A percentile compares a stretch with the other conserved stretches of the same genome.
These are phyloP conservation scores for Aspergillus cavernicola DNA, from an alignment of 495 filamentous ascomycete genomes.

Conservation along the genomic window DNA sequence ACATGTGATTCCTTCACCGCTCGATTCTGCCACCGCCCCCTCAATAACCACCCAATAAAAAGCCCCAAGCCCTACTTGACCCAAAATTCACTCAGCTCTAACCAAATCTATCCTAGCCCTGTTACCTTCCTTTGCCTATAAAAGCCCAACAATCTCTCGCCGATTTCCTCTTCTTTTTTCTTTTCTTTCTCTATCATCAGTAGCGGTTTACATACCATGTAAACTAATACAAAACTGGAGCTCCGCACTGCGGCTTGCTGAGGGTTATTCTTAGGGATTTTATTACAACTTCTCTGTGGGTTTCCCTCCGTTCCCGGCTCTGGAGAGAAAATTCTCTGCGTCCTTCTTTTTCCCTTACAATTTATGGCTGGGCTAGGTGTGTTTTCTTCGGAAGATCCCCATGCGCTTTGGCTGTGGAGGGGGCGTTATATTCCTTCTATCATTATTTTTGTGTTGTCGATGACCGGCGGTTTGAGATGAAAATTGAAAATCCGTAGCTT, in stretches of 20 bases:
- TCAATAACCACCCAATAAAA: no score
- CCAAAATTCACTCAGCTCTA: constrained; percentile 4
- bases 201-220: constrained; percentile 50
- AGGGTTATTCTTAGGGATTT: constrained; percentile 43
- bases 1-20: constrained; percentile 10
- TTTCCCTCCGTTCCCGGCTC: constrained; percentile 51
- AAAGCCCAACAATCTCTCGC: constrained; percentile 9
- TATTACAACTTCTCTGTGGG: constrained; percentile 31
- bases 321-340: constrained; percentile 31
- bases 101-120: constrained; percentile 29
- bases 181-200: constrained; percentile 47
- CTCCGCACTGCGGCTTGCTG: constrained; percentile 47
- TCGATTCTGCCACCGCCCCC: constrained; percentile 1
- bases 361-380: constrained; percentile 48
- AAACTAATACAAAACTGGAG: constrained; percentile 35
- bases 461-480: background rate
- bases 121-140: constrained; percentile 20
- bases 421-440: constrained; percentile 37
- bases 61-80: no score
- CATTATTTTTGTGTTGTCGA: background rate
- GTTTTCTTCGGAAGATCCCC: constrained; percentile 38
- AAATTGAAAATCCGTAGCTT: no score
- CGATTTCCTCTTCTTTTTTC: constrained; percentile 25
- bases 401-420: constrained; percentile 50
- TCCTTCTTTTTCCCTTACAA: constrained; percentile 45